phyloP scores from a whole-genome alignment of 2,329 filamentous ascomycete species.

The Fusarium devonianum region DNA sequence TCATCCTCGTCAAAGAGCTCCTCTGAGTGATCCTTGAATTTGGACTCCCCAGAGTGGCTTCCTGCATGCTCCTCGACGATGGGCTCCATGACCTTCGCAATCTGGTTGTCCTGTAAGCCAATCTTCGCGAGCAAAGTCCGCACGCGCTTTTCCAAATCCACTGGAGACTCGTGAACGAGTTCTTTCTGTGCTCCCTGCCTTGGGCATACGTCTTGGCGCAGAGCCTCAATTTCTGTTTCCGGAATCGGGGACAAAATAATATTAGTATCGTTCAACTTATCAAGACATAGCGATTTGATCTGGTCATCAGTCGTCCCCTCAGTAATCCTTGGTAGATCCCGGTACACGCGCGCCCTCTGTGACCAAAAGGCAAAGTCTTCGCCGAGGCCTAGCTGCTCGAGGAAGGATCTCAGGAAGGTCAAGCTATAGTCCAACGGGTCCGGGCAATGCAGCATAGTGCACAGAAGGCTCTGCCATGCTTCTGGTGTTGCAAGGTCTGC shows the following conservation, averaged over 20 bases:
- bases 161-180: neutral
- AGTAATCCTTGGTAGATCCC: neutral
- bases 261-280: too few relatives aligned
- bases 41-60: too few relatives aligned
- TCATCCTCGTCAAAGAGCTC: neutral
- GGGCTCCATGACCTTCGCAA: too few relatives aligned
- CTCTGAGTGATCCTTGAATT: neutral
- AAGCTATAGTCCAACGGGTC: neutral
- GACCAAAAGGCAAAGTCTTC: constrained; percentile 26
- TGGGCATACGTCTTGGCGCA: constrained; percentile 7
- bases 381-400: constrained; percentile 15
- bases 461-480: constrained; percentile 14
- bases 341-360: neutral
- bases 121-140: neutral
- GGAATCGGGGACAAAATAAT: neutral
- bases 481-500: constrained; percentile 22
- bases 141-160: neutral
- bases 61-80: too few relatives aligned
- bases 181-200: constrained; percentile 1
- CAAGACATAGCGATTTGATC: neutral
- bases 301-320: too few relatives aligned
- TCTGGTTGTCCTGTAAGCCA: too few relatives aligned
- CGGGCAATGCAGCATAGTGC: constrained; percentile 1
- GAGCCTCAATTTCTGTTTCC: neutral
- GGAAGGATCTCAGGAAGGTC: constrained; percentile 11